These are phyloP conservation scores for Obelidium mucronatum DNA, from an alignment of 192 early-diverging fungal genomes.

Conservation along the genomic window DNA sequence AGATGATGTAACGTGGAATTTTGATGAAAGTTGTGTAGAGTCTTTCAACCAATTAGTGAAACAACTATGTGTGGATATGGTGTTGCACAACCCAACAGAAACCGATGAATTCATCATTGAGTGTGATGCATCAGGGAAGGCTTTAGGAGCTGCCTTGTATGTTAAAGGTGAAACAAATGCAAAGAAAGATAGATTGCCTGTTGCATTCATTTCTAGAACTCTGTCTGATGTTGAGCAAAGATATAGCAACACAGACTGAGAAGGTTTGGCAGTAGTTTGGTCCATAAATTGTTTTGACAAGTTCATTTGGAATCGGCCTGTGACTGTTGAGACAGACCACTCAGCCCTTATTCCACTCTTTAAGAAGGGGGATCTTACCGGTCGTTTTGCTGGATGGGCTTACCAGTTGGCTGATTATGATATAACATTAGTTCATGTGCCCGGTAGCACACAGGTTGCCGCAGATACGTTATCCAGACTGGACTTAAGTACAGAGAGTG, in stretches of 20 bases:
- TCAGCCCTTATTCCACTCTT: constrained; percentile 35
- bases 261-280: constrained; percentile 47
- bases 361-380: constrained; percentile 14
- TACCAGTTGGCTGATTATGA: constrained; percentile 31
- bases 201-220: constrained; percentile 30
- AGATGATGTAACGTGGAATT: not conserved
- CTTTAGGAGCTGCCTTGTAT: constrained; percentile 22
- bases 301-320: constrained; percentile 30
- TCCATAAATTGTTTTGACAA: constrained; percentile 37
- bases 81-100: not conserved
- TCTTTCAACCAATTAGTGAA: constrained; percentile 44
- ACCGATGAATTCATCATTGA: constrained; percentile 22
- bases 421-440: constrained; percentile 24
- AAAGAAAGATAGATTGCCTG: not conserved
- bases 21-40: not conserved
- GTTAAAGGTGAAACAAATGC: not conserved
- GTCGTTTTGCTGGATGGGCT: constrained; percentile 40
- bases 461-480: constrained; percentile 12
- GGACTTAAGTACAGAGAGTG: not conserved
- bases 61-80: constrained; percentile 17
- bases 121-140: constrained; percentile 25
- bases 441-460: constrained; percentile 6
- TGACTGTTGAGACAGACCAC: constrained; percentile 47
- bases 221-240: constrained; percentile 11
- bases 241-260: constrained; percentile 39